Percentiles rank a stretch among this genome's conserved stretches.
Evolutionary conservation across 2,329 filamentous ascomycete genomes (phyloP).

Genomic region (Phyllosticta paracitricarpa): DNA sequence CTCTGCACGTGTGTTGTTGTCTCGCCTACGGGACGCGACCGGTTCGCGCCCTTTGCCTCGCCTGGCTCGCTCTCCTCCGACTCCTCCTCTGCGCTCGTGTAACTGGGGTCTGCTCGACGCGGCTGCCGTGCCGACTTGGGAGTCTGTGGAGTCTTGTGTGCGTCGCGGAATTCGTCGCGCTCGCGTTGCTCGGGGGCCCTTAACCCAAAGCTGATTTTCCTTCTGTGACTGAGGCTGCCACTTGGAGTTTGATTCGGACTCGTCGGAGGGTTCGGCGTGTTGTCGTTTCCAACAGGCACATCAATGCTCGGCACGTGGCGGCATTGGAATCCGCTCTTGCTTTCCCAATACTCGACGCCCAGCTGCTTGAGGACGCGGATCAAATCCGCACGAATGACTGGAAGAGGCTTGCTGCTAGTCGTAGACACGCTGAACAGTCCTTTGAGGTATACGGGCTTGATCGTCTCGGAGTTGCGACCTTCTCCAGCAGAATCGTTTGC

Average conservation of each 20-base stretch:
- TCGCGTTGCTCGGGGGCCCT: constrained; percentile 50
- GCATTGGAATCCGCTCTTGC: constrained; percentile 88
- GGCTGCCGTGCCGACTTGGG: constrained; percentile 37
- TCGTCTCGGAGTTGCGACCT: constrained; percentile 56
- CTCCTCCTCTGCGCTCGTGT: constrained; percentile 74
- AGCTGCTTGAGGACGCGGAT: constrained; percentile 81
- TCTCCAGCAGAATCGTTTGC: constrained; percentile 40
- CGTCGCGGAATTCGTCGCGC: constrained; percentile 60
- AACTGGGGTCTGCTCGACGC: constrained; percentile 54
- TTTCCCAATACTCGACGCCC: constrained; percentile 83
- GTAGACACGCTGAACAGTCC: constrained; percentile 96
- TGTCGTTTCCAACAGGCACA: constrained; percentile 56
- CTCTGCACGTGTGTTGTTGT: constrained; percentile 87
- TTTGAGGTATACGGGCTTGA: constrained; percentile 92
- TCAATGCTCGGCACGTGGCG: constrained; percentile 84
- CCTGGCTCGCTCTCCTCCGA: constrained; percentile 64
- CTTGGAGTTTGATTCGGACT: constrained; percentile 17
- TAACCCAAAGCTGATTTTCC: constrained; percentile 75
- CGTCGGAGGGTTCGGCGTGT: constrained; percentile 33
- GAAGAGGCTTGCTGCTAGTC: constrained; percentile 82
- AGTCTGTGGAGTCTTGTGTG: constrained; percentile 42
- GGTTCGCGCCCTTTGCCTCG: constrained; percentile 32
- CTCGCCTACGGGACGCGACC: constrained; percentile 58
- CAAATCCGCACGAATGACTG: constrained; percentile 78
- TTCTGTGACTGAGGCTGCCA: constrained; percentile 48